These are phyloP conservation scores for Mallotus japonicus DNA, from an alignment of 441 rosid species.

Conservation along the genomic window DNA sequence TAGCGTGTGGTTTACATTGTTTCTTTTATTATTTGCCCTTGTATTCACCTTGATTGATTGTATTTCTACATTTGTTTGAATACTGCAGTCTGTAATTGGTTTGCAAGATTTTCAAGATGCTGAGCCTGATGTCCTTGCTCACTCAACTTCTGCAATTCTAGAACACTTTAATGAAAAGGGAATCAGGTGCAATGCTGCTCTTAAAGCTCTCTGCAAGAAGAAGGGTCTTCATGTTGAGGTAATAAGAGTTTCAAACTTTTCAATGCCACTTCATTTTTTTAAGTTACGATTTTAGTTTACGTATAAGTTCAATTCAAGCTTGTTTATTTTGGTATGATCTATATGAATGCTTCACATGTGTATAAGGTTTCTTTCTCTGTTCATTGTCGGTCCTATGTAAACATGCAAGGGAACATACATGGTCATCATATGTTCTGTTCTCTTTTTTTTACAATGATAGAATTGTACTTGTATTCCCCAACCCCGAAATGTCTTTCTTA, in stretches of 20 bases:
- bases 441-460: neutral
- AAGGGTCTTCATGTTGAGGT: conserved; percentile 87
- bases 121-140: conserved; percentile 72
- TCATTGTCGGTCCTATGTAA: neutral
- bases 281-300: neutral
- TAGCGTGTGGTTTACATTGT: neutral
- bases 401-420: neutral
- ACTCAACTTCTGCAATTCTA: conserved; percentile 60
- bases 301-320: neutral
- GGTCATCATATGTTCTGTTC: neutral
- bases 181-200: conserved; percentile 53
- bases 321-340: neutral
- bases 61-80: conserved; percentile 25
- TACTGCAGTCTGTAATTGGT: conserved; percentile 54
- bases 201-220: conserved; percentile 86
- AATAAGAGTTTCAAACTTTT: conserved; percentile 17
- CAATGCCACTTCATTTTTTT: neutral
- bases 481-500: neutral
- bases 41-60: neutral
- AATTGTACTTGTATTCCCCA: neutral
- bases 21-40: neutral
- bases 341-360: neutral
- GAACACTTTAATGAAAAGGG: conserved; percentile 62
- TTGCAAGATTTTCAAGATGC: conserved; percentile 88
- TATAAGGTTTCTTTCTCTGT: neutral